These are phyloP conservation scores for Diplosphaera chodatii DNA, from an alignment of 139 green algal genomes.

Conservation along the genomic window DNA sequence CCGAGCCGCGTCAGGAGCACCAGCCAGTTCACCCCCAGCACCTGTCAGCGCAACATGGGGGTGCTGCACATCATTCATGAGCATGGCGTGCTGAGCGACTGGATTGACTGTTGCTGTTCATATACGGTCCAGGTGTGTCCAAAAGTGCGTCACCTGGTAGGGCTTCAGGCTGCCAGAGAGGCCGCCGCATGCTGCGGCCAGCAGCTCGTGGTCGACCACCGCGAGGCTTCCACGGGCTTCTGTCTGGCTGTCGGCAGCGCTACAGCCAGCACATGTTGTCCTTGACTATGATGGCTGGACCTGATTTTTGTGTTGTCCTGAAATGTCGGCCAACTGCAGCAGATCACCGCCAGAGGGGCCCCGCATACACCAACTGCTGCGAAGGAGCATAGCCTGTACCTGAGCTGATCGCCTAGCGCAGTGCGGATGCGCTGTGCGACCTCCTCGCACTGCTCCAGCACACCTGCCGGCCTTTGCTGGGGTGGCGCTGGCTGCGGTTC, in stretches of 20 bases:
- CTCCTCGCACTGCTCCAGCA: conserved; percentile 39
- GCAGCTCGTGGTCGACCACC: conserved; percentile 29
- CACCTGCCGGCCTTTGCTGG: background rate
- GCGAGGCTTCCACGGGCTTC: background rate
- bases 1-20: conserved; percentile 68
- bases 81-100: no score
- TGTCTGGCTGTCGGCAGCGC: background rate
- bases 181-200: conserved; percentile 47
- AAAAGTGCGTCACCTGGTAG: no score
- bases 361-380: no score
- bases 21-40: conserved; percentile 93
- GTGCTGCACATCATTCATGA: no score
- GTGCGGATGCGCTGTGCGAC: conserved; percentile 29
- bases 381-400: no score
- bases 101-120: no score
- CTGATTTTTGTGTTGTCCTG: no score
- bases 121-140: no score
- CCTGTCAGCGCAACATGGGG: conserved; percentile 71
- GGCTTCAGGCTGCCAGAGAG: conserved; percentile 63
- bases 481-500: background rate
- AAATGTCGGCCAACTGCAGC: no score
- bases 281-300: no score
- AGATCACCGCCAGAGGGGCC: background rate
- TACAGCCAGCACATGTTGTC: background rate
- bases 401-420: conserved; percentile 18